phyloP scores from a whole-genome alignment of 2,329 filamentous ascomycete species.

The Pseudocercospora musae region DNA sequence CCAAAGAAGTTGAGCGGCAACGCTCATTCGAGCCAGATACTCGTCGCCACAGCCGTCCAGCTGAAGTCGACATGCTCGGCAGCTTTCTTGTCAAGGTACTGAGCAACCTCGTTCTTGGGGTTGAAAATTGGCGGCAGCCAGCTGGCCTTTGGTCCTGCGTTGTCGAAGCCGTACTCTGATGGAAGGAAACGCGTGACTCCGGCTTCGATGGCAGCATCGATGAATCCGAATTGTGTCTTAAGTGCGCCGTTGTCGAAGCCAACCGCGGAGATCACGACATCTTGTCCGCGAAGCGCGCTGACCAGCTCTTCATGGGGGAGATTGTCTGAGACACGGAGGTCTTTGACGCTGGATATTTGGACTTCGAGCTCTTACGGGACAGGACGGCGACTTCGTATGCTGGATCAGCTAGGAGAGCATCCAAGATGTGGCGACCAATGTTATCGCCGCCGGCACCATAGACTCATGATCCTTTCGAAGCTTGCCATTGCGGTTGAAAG shows the following conservation, averaged over 20 bases:
- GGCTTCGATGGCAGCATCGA: conserved; percentile 42
- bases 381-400: conserved; percentile 16
- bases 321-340: conserved; percentile 14
- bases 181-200: conserved; percentile 43
- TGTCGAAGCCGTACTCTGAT: conserved; percentile 42
- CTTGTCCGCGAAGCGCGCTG: conserved; percentile 35
- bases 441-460: conserved; percentile 22
- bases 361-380: conserved; percentile 16
- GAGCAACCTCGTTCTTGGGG: conserved; percentile 33
- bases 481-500: neutral
- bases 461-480: conserved; percentile 13
- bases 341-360: conserved; percentile 12
- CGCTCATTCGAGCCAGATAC: conserved; percentile 36
- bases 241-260: conserved; percentile 33
- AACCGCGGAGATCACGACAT: conserved; percentile 37
- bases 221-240: conserved; percentile 31
- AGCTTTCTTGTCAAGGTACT: conserved; percentile 32
- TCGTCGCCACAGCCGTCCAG: conserved; percentile 33
- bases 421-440: conserved; percentile 19
- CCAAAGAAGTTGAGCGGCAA: conserved; percentile 19
- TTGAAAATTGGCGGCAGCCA: conserved; percentile 34
- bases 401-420: conserved; percentile 13
- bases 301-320: conserved; percentile 31
- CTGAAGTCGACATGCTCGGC: conserved; percentile 27
- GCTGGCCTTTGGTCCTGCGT: conserved; percentile 31